phyloP scores from a whole-genome alignment of 306 rosid species.

The Pyrus betulifolia region DNA sequence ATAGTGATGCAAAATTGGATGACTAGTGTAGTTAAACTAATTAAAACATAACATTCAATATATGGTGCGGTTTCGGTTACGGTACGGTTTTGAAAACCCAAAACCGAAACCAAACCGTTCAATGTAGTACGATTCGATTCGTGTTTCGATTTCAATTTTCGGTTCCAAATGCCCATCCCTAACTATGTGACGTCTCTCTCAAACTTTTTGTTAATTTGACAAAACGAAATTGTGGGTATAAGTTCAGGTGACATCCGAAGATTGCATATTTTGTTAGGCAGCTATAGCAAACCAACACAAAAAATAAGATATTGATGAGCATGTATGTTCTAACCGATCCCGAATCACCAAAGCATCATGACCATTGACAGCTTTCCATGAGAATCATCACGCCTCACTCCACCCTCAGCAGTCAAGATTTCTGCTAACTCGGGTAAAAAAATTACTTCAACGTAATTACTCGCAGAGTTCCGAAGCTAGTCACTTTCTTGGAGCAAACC shows the following conservation, averaged over 20 bases:
- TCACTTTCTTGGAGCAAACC: constrained; percentile 29
- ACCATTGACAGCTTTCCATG: background rate
- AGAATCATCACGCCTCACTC: background rate
- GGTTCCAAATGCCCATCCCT: too few relatives aligned
- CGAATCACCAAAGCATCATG: background rate
- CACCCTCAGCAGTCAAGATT: background rate
- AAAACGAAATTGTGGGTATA: background rate
- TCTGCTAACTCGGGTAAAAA: background rate
- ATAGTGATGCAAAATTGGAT: too few relatives aligned
- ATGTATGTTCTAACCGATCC: background rate
- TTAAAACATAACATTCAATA: too few relatives aligned
- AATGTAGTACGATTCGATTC: too few relatives aligned
- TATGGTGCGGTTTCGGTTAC: too few relatives aligned
- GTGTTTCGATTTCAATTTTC: too few relatives aligned
- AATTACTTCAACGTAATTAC: background rate
- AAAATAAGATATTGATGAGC: background rate
- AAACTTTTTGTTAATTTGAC: too few relatives aligned
- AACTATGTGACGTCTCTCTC: too few relatives aligned
- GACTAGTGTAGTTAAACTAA: too few relatives aligned
- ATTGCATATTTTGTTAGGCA: background rate
- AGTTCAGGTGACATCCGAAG: background rate
- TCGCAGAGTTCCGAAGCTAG: constrained; percentile 20
- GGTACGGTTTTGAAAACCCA: too few relatives aligned
- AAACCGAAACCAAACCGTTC: too few relatives aligned
- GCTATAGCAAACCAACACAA: background rate